These are phyloP conservation scores for Arthrobotrys megalospora DNA, from an alignment of 2,329 filamentous ascomycete species.

Conservation along the genomic window DNA sequence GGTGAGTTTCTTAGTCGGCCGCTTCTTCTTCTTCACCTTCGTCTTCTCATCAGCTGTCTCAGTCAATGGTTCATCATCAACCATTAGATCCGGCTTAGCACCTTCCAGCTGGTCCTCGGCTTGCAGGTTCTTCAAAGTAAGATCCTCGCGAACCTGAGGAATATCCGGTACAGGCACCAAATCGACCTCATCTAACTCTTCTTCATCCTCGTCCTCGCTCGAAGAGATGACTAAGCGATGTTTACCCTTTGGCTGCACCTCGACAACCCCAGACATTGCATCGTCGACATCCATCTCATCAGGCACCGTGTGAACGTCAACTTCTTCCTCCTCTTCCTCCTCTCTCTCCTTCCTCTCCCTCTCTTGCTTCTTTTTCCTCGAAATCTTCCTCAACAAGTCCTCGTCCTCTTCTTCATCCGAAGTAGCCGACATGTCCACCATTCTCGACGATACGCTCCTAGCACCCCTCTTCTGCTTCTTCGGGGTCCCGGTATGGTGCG, in stretches of 20 bases:
- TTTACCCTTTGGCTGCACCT: constrained; percentile 40
- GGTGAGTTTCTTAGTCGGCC: constrained; percentile 70
- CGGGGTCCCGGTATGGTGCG: constrained; percentile 65
- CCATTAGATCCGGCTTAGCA: constrained; percentile 67
- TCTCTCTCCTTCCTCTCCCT: constrained; percentile 47
- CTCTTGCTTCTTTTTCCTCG: constrained; percentile 50
- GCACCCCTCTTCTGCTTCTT: constrained; percentile 84
- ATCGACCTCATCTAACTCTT: constrained; percentile 65
- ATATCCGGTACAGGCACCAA: constrained; percentile 57
- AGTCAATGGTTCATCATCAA: constrained; percentile 69
- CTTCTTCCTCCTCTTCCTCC: constrained; percentile 11
- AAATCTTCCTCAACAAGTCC: constrained; percentile 39
- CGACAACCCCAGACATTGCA: constrained; percentile 71
- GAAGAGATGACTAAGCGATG: constrained; percentile 65
- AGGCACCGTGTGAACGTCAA: constrained; percentile 20
- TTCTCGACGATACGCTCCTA: constrained; percentile 84
- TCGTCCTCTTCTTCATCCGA: constrained; percentile 64
- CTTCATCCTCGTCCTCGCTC: constrained; percentile 64
- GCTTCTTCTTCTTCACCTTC: constrained; percentile 63
- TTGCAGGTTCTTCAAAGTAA: constrained; percentile 53
- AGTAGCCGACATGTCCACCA: constrained; percentile 71
- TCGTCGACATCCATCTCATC: constrained; percentile 74
- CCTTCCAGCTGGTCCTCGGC: constrained; percentile 33
- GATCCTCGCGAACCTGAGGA: constrained; percentile 41
- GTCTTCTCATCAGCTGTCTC: constrained; percentile 63